Evolutionary conservation across 2,329 filamentous ascomycete species (phyloP).

Genomic region (Trichoderma aggressivum): DNA sequence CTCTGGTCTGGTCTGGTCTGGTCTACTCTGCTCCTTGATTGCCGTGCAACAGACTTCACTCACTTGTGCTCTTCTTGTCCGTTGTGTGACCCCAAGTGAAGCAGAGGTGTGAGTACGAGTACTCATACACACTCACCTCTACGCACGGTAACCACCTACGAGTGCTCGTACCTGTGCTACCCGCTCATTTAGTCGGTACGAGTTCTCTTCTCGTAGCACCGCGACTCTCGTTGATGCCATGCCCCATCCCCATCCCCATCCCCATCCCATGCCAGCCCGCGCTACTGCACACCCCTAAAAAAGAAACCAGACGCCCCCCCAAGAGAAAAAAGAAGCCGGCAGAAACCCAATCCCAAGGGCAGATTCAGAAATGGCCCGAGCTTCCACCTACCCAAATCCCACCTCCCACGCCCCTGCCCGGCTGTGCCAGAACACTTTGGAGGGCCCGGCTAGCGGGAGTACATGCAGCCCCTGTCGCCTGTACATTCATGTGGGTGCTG

Average conservation of each 20-base stretch:
- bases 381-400: background rate
- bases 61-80: background rate
- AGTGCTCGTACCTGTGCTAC: background rate
- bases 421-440: background rate
- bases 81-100: background rate
- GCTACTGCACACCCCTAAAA: background rate
- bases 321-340: background rate
- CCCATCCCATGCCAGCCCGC: background rate
- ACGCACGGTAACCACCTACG: no score
- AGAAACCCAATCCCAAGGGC: background rate
- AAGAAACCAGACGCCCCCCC: background rate
- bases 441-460: background rate
- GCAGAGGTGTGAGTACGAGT: background rate
- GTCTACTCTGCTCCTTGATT: background rate
- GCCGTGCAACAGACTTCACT: background rate
- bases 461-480: slow-evolving; percentile 12
- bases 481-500: slow-evolving; percentile 5
- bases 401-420: background rate
- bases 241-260: no score
- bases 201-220: background rate
- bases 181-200: background rate
- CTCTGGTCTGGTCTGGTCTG: background rate
- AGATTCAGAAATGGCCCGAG: background rate
- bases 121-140: no score
- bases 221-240: background rate